Conservation (phyloP, 371 early-diverging fungal genomes). For the Lichtheimia ornata region DNA sequence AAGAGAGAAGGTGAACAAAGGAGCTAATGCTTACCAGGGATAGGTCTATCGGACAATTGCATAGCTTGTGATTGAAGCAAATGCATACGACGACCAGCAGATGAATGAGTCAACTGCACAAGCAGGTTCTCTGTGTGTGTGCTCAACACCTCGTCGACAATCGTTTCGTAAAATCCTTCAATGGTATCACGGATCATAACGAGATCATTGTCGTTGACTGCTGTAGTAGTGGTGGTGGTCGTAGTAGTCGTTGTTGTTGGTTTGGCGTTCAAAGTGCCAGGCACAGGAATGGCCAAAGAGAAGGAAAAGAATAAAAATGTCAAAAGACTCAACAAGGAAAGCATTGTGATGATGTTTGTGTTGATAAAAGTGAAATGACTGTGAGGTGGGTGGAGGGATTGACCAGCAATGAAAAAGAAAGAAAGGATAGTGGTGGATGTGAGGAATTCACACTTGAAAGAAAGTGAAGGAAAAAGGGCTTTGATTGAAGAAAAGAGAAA, state of each 20-base stretch:
- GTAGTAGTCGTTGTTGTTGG: constrained; percentile 1
- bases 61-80: constrained; percentile 15
- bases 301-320: background rate
- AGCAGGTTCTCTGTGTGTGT: constrained; percentile 34
- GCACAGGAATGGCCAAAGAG: background rate
- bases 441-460: too few relatives aligned
- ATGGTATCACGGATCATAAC: constrained; percentile 21
- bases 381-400: background rate
- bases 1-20: background rate
- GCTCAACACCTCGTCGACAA: constrained; percentile 34
- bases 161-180: constrained; percentile 30
- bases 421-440: background rate
- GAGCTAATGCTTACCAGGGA: constrained; percentile 13
- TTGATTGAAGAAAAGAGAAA: background rate
- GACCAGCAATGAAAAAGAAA: constrained; percentile 1
- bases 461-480: background rate
- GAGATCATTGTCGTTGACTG: constrained; percentile 9
- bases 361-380: background rate
- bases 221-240: background rate
- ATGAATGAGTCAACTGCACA: constrained; percentile 26
- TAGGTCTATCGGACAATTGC: background rate
- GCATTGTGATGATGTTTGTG: background rate
- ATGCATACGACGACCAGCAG: constrained; percentile 3
- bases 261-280: background rate
- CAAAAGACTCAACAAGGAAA: background rate